phyloP scores from a whole-genome alignment of 371 early-diverging fungal genomes.

The Rozella allomycis region DNA sequence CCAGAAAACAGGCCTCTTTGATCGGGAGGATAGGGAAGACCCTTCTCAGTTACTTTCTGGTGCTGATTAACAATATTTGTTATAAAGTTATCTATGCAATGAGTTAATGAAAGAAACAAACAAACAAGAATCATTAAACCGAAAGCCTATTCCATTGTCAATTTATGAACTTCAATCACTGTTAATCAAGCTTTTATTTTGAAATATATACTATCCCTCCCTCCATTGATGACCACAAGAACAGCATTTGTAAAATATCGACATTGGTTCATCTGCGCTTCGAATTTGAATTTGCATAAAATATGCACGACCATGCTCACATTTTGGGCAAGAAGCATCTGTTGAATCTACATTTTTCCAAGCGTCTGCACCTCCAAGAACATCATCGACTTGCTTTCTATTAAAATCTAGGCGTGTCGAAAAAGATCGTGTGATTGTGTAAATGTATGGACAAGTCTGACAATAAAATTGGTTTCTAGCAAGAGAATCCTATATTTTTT shows the following conservation, averaged over 20 bases:
- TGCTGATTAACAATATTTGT: too few relatives aligned
- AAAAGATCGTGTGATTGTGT: constrained; percentile 19
- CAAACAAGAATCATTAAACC: too few relatives aligned
- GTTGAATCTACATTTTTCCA: constrained; percentile 82
- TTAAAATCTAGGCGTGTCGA: constrained; percentile 36
- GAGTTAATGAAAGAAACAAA: too few relatives aligned
- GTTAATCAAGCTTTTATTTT: too few relatives aligned
- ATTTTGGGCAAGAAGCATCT: constrained; percentile 64
- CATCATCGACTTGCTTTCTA: constrained; percentile 76
- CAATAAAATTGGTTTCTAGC: constrained; percentile 52
- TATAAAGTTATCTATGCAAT: too few relatives aligned
- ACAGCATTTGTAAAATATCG: constrained; percentile 50
- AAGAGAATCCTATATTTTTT: constrained; percentile 25
- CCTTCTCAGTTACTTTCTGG: too few relatives aligned
- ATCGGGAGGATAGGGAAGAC: too few relatives aligned
- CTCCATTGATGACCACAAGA: not conserved
- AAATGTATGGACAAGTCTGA: constrained; percentile 73
- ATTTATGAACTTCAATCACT: too few relatives aligned
- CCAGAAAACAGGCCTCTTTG: too few relatives aligned
- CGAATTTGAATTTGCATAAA: constrained; percentile 85
- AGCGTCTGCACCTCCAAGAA: constrained; percentile 69
- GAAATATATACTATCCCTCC: not conserved
- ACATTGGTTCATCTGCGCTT: constrained; percentile 85
- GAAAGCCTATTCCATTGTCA: too few relatives aligned
- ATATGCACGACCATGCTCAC: constrained; percentile 66